Percentiles rank a stretch among this genome's conserved stretches.
Evolutionary conservation across 805 yeast genomes (phyloP).

Genomic region (Metschnikowia vanudenii): DNA sequence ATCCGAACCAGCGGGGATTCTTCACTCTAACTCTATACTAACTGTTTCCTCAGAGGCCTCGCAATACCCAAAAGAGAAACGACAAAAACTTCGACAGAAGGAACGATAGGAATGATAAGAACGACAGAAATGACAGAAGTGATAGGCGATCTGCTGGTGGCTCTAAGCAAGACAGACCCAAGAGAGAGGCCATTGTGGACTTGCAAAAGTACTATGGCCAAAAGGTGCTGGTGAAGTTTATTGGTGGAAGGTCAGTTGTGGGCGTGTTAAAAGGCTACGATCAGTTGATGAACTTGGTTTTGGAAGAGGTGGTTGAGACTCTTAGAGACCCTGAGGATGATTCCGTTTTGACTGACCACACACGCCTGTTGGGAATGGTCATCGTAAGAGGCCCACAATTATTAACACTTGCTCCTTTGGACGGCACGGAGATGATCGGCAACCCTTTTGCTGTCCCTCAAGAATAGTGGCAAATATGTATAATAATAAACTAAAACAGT

Average conservation of each 20-base stretch:
- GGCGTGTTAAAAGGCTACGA: conserved; percentile 85
- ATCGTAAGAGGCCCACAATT: conserved; percentile 85
- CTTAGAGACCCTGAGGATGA: conserved; percentile 68
- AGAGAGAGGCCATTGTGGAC: conserved; percentile 86
- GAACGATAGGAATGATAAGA: conserved; percentile 6
- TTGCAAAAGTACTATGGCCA: conserved; percentile 73
- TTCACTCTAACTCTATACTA: conserved; percentile 4
- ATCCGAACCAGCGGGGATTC: background rate
- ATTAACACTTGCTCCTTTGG: conserved; percentile 69
- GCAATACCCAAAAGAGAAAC: conserved; percentile 13
- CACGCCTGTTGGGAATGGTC: conserved; percentile 61
- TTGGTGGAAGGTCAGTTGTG: conserved; percentile 80
- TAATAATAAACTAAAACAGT: background rate
- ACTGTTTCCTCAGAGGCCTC: conserved; percentile 12
- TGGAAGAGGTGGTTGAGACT: conserved; percentile 68
- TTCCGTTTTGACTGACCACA: conserved; percentile 49
- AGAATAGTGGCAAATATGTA: conserved; percentile 4
- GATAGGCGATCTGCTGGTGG: conserved; percentile 12
- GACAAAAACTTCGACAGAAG: conserved; percentile 12
- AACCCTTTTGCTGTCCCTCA: conserved; percentile 54
- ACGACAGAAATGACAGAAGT: conserved; percentile 10
- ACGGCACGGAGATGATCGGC: conserved; percentile 67
- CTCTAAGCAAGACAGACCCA: conserved; percentile 60
- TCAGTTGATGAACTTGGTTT: conserved; percentile 74
- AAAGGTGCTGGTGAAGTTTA: conserved; percentile 70